phyloP scores from a whole-genome alignment of 345 rosid genomes.

The Gossypium herbaceum region DNA sequence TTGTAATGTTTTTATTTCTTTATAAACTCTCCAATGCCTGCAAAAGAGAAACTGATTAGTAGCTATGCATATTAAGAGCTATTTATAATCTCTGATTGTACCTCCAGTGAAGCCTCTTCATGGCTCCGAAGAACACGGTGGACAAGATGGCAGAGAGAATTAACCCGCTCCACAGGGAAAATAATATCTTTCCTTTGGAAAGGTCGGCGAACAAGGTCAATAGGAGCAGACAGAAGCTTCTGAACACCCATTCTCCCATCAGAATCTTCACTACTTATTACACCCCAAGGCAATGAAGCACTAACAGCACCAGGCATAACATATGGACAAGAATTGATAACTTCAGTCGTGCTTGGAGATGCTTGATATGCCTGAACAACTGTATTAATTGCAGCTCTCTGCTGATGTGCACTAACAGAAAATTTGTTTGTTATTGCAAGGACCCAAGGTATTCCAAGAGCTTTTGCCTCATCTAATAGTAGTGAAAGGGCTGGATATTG shows the following conservation, averaged over 20 bases:
- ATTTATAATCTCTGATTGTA: slow-evolving; percentile 18
- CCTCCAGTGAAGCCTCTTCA: slow-evolving; percentile 87
- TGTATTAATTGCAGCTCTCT: slow-evolving; percentile 66
- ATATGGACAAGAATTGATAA: slow-evolving; percentile 89
- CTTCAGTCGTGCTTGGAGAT: slow-evolving; percentile 55
- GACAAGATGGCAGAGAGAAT: slow-evolving; percentile 67
- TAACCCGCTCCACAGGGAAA: slow-evolving; percentile 80
- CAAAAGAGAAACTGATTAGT: background rate
- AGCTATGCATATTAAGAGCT: background rate
- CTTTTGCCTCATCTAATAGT: slow-evolving; percentile 80
- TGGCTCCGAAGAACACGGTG: slow-evolving; percentile 64
- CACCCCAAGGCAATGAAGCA: slow-evolving; percentile 71
- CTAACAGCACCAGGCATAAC: slow-evolving; percentile 63
- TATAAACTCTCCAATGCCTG: background rate
- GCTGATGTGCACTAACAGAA: slow-evolving; percentile 98
- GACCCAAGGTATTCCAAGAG: slow-evolving; percentile 95
- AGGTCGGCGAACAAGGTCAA: slow-evolving; percentile 64
- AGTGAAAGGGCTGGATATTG: slow-evolving; percentile 77
- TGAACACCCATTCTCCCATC: slow-evolving; percentile 47
- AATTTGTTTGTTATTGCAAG: slow-evolving; percentile 93
- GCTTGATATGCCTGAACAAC: slow-evolving; percentile 78
- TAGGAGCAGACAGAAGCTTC: slow-evolving; percentile 59
- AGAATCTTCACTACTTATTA: slow-evolving; percentile 40
- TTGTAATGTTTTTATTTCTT: background rate
- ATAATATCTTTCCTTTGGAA: slow-evolving; percentile 71